A percentile compares a stretch with the other conserved stretches of the same genome.
phyloP scores from a whole-genome alignment of 1,284 basidiomycete genomes.

The Leccinum proliferum region DNA sequence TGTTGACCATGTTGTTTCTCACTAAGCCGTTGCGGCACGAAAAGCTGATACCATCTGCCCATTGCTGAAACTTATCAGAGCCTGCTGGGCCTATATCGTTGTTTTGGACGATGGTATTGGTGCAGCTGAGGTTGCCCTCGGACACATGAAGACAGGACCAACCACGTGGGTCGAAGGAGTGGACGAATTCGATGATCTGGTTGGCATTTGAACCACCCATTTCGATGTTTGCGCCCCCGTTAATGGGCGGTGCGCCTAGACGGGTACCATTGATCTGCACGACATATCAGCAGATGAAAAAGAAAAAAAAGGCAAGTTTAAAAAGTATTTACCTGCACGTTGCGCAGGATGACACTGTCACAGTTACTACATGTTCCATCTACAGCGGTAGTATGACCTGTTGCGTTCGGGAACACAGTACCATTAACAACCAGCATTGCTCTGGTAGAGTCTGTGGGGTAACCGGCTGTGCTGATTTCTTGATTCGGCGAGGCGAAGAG shows the following conservation, averaged over 20 bases:
- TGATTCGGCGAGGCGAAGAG: conserved; percentile 60
- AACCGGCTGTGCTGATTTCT: conserved; percentile 75
- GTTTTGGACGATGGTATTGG: conserved; percentile 61
- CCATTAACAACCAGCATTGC: conserved; percentile 58
- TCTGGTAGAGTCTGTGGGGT: conserved; percentile 54
- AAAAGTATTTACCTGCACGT: conserved; percentile 54
- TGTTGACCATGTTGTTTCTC: conserved; percentile 67
- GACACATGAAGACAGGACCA: conserved; percentile 73
- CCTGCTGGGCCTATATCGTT: conserved; percentile 80
- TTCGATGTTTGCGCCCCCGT: conserved; percentile 73
- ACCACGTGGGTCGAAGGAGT: conserved; percentile 62
- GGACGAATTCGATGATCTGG: conserved; percentile 68
- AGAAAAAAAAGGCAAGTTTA: conserved; percentile 15
- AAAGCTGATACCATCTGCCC: conserved; percentile 85
- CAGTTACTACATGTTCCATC: conserved; percentile 58
- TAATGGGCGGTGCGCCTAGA: conserved; percentile 39
- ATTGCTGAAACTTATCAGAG: conserved; percentile 58
- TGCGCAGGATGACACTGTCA: conserved; percentile 54
- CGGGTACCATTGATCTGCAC: conserved; percentile 64
- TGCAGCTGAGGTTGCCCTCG: conserved; percentile 59
- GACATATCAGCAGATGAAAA: conserved; percentile 22
- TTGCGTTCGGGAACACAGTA: conserved; percentile 39
- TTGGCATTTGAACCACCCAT: conserved; percentile 66
- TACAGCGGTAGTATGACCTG: conserved; percentile 67
- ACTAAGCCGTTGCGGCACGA: conserved; percentile 65